A percentile compares a stretch with the other conserved stretches of the same genome.
Evolutionary conservation across 306 rosid species (phyloP).

Genomic region (Prunus armeniaca): DNA sequence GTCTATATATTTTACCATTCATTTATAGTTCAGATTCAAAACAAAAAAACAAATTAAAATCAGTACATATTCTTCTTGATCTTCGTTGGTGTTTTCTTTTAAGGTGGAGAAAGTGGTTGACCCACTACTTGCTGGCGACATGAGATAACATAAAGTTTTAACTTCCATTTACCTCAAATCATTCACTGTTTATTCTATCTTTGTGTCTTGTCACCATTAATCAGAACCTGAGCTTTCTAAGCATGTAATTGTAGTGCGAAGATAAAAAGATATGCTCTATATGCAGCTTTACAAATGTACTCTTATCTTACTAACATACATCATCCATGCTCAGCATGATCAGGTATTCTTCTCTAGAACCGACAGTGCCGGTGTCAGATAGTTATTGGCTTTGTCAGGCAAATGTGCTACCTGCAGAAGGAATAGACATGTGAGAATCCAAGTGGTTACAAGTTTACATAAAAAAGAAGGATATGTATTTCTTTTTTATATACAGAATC

Average conservation of each 20-base stretch:
- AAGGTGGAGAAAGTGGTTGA: too few species aligned
- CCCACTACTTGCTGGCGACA: too few species aligned
- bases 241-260: not conserved
- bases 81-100: too few species aligned
- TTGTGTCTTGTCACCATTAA: not conserved
- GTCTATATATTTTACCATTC: too few species aligned
- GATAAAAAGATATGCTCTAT: not conserved
- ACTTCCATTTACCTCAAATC: not conserved
- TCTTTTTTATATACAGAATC: not conserved
- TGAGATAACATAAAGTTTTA: too few species aligned
- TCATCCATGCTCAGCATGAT: slow-evolving; percentile 15
- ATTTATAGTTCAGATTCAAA: too few species aligned
- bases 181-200: not conserved
- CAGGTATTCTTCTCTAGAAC: slow-evolving; percentile 92
- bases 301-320: not conserved
- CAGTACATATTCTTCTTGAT: too few species aligned
- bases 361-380: slow-evolving; percentile 87
- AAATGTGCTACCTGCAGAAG: slow-evolving; percentile 83
- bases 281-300: slow-evolving; percentile 18
- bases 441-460: not conserved
- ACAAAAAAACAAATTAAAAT: too few species aligned
- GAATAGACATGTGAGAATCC: not conserved
- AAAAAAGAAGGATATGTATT: not conserved
- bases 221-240: not conserved
- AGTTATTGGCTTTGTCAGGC: slow-evolving; percentile 98